Evolutionary conservation across 2,329 filamentous ascomycete genomes (phyloP).

Genomic region (Laburnicola sp.): DNA sequence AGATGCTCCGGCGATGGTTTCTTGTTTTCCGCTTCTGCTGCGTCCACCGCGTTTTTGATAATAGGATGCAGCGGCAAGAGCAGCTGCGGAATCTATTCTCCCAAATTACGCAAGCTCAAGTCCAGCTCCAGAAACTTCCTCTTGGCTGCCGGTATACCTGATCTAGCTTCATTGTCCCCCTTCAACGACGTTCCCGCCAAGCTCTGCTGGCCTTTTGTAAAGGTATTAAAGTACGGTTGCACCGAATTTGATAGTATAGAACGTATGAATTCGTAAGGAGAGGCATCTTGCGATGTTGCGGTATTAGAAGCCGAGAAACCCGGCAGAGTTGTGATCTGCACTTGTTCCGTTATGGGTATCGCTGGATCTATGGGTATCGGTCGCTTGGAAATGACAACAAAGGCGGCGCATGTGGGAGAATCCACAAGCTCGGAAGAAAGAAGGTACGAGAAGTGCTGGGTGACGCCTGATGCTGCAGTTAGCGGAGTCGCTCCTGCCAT

Average conservation of each 20-base stretch:
- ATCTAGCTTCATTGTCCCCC: constrained; percentile 86
- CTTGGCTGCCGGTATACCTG: constrained; percentile 94
- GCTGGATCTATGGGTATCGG: constrained; percentile 83
- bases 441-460: constrained; percentile 68
- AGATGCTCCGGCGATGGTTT: constrained; percentile 80
- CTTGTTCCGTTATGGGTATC: constrained; percentile 80
- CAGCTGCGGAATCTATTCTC: constrained; percentile 95
- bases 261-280: constrained; percentile 90
- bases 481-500: constrained; percentile 18
- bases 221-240: constrained; percentile 96
- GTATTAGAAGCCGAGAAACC: constrained; percentile 73
- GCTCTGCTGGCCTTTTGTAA: constrained; percentile 67
- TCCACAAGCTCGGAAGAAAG: constrained; percentile 81
- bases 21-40: constrained; percentile 67
- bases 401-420: constrained; percentile 77
- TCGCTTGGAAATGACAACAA: constrained; percentile 86
- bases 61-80: constrained; percentile 85
- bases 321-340: constrained; percentile 90
- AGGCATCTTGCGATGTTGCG: constrained; percentile 71
- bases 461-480: constrained; percentile 49
- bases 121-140: constrained; percentile 95
- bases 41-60: constrained; percentile 81
- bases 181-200: constrained; percentile 63
- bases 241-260: constrained; percentile 88
- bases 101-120: constrained; percentile 83